Evolutionary conservation across 2,329 filamentous ascomycete genomes (phyloP).

Genomic region (Hymenoscyphus occultus): DNA sequence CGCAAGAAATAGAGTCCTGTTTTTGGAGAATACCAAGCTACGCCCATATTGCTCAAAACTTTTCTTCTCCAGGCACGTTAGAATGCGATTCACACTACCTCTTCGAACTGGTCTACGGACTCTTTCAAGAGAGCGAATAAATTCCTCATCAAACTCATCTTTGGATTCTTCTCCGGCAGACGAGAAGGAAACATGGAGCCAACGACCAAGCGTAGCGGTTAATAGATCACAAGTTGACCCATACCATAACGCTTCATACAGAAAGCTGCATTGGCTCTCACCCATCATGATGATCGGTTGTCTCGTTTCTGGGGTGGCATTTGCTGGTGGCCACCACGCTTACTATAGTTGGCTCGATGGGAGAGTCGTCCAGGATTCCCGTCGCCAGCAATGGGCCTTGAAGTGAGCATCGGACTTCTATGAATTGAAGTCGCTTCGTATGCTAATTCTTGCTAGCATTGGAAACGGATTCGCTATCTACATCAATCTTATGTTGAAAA

Average conservation of each 20-base stretch:
- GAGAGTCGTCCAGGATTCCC: neutral
- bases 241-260: neutral
- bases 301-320: neutral
- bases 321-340: slow-evolving; percentile 1
- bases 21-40: neutral
- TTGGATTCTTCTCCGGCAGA: neutral
- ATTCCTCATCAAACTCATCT: neutral
- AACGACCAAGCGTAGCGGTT: neutral
- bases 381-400: neutral
- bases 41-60: too few species aligned
- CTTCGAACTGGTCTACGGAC: neutral
- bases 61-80: neutral
- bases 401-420: neutral
- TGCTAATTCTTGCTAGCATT: neutral
- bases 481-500: neutral
- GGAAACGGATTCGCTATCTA: slow-evolving; percentile 5
- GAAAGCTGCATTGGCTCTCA: neutral
- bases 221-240: neutral
- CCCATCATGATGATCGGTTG: neutral
- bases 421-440: neutral
- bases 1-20: neutral
- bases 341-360: slow-evolving; percentile 7
- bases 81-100: neutral
- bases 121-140: neutral
- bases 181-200: neutral